Base-by-base conservation (phyloP, 257 asterid species). In the Capsicum baccatum region DNA sequence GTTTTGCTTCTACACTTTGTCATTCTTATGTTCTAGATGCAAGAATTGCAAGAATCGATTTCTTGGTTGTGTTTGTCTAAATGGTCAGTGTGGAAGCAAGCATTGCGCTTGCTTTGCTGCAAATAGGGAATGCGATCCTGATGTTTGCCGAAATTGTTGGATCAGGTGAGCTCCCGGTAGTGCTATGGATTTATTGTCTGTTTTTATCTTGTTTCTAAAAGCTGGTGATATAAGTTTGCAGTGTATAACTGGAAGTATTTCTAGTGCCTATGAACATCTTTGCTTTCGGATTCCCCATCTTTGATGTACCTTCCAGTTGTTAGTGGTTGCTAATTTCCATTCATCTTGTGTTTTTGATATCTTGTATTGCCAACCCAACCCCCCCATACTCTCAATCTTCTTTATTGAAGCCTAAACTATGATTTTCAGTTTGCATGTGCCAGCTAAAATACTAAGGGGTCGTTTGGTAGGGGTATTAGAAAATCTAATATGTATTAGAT, bases 31-130 rank as follows among this genome's bases (percentile, higher is more conserved):
- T 86, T 80, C 87, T 88, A 97, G 99, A 85, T 97, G 99, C 87
- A 95, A 94, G 91, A 92, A 89, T 85, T 97, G 99, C 94, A 97
- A 94, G 91, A 95, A 97, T 84, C 92, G 97, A 57, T 97, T 97
- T 87, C 92, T 98, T 89, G 99, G 99, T 73, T 97, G 99, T 89
- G 98, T 95, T 84, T 97, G 99, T n/a, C n/a, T n/a, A n/a, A n/a
- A n/a, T n/a, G n/a, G n/a, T n/a, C n/a, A n/a, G n/a, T n/a, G n/a
- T n/a, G n/a, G n/a, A n/a, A n/a, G n/a, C n/a, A n/a, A n/a, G n/a
- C n/a, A n/a, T n/a, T n/a, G n/a, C n/a, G n/a, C n/a, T n/a, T n/a
- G n/a, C n/a, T n/a, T n/a, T n/a, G n/a, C n/a, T n/a, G n/a, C n/a
- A n/a, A n/a, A n/a, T n/a, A n/a, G n/a, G n/a, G n/a, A n/a, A n/a